Evolutionary conservation across 805 yeast species (phyloP).

Genomic region (Starmera quercuum): DNA sequence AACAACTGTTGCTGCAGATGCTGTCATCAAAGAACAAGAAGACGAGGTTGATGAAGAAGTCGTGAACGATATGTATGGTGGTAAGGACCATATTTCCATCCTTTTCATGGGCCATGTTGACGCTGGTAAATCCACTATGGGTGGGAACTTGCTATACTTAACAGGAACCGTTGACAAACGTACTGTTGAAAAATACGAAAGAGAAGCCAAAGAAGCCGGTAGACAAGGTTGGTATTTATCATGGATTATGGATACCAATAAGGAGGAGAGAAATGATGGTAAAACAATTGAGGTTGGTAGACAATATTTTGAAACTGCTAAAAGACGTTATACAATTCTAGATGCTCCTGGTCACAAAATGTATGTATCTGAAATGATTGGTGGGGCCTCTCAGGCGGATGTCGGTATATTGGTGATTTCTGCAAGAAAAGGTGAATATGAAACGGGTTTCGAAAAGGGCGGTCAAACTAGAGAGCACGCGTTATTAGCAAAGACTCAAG

Average conservation of each 20-base stretch:
- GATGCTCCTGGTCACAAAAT: constrained; percentile 99
- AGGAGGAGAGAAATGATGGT: constrained; percentile 98
- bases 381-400: constrained; percentile 99
- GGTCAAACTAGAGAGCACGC: constrained; percentile 99
- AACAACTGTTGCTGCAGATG: constrained; percentile 28
- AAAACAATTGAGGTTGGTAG: constrained; percentile 99
- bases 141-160: constrained; percentile 88
- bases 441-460: constrained; percentile 97
- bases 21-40: constrained; percentile 60
- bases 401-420: constrained; percentile 95
- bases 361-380: constrained; percentile 99
- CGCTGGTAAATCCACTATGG: constrained; percentile 99
- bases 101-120: constrained; percentile 99
- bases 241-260: constrained; percentile 99
- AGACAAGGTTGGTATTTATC: constrained; percentile 99
- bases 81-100: constrained; percentile 93
- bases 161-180: constrained; percentile 98
- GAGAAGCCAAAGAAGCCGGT: constrained; percentile 98
- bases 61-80: constrained; percentile 90
- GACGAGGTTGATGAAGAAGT: constrained; percentile 80
- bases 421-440: constrained; percentile 99
- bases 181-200: constrained; percentile 95
- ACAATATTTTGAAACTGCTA: constrained; percentile 95
- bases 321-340: constrained; percentile 93
- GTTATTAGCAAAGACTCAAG: constrained; percentile 93